phyloP scores from a whole-genome alignment of 2,329 filamentous ascomycete species.

The Albifimbria verrucaria region DNA sequence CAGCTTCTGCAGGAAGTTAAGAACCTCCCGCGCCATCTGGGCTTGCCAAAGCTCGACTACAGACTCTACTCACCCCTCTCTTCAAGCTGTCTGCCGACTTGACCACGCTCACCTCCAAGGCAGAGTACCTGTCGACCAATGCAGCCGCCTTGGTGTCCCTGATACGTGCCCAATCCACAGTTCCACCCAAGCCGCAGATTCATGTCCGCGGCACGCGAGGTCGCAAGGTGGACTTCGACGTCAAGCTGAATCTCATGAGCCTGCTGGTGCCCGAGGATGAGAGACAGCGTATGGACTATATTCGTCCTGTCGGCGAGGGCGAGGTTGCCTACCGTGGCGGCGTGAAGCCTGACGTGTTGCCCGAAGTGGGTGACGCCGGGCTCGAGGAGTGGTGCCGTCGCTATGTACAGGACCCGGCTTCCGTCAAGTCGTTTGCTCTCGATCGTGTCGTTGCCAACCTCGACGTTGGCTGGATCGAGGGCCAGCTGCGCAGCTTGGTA shows the following conservation, averaged over 20 bases:
- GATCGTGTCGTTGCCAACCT: constrained; percentile 53
- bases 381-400: constrained; percentile 48
- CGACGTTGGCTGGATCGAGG: constrained; percentile 52
- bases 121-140: constrained; percentile 45
- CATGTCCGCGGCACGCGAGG: constrained; percentile 44
- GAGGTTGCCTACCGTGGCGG: constrained; percentile 51
- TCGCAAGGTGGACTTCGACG: constrained; percentile 46
- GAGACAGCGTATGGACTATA: constrained; percentile 46
- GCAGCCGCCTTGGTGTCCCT: constrained; percentile 42
- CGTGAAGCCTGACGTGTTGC: constrained; percentile 36
- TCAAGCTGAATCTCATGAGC: constrained; percentile 53
- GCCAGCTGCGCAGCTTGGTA: constrained; percentile 49
- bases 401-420: constrained; percentile 42
- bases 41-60: constrained; percentile 48
- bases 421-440: constrained; percentile 47
- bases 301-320: constrained; percentile 45
- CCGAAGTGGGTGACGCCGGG: constrained; percentile 38
- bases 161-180: constrained; percentile 43
- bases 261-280: constrained; percentile 47
- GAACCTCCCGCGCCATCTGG: constrained; percentile 36
- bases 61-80: constrained; percentile 49
- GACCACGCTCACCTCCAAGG: constrained; percentile 43
- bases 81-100: constrained; percentile 49
- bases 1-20: constrained; percentile 6
- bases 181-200: constrained; percentile 54